Conservation (phyloP, 176 grass and related monocot species). For the Carex littledalei region DNA sequence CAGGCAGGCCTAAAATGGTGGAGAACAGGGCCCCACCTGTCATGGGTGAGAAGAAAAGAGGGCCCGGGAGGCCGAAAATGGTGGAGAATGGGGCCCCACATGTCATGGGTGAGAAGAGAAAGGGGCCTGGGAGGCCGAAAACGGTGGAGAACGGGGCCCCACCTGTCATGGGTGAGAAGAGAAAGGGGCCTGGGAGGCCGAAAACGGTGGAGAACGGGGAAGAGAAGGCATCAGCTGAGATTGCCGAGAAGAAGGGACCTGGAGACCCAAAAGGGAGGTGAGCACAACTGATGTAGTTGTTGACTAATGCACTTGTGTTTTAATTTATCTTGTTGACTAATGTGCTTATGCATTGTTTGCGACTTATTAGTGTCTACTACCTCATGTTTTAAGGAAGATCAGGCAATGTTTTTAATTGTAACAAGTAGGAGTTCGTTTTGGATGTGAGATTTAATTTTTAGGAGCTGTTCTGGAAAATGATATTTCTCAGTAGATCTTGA, state of each 20-base stretch:
- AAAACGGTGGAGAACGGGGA: not conserved
- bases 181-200: not conserved
- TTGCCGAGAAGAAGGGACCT: too few species aligned
- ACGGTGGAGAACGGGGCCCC: not conserved
- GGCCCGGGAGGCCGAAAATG: constrained; percentile 1
- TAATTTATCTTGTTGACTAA: not conserved
- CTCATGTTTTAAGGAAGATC: not conserved
- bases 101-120: not conserved
- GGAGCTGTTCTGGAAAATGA: not conserved
- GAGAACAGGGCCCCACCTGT: not conserved
- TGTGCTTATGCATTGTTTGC: not conserved
- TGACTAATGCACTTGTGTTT: not conserved
- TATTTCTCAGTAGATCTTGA: not conserved
- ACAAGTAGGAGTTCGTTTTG: not conserved
- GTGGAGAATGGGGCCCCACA: too few species aligned
- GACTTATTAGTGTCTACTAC: not conserved
- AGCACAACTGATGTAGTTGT: not conserved
- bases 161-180: not conserved
- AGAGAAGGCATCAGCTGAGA: too few species aligned
- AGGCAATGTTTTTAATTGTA: not conserved
- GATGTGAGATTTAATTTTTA: not conserved
- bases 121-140: constrained; percentile 8
- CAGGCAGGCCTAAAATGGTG: not conserved
- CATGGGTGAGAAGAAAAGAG: not conserved
- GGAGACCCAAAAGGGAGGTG: not conserved